Evolutionary conservation across 1,284 basidiomycete species (phyloP), one percentile per base, ranked within the genome.

Genomic region (Ceratorhiza oryzae-sativae): DNA sequence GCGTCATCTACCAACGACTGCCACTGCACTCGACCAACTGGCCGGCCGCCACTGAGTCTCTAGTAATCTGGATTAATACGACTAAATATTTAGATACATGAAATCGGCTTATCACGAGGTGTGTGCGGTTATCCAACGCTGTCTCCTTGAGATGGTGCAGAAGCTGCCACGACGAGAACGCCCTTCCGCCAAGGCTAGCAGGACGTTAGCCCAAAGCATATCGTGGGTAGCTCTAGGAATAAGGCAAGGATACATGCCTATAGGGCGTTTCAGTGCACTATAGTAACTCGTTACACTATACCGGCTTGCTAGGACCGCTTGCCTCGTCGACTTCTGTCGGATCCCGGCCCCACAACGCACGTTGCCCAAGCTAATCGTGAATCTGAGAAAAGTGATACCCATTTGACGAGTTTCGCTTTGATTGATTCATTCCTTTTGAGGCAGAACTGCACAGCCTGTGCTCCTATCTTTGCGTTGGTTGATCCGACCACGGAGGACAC

Each of bases 381-480:
- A 53, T 53, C 62, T 65, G 27, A 65, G 62, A 65, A 53, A 65
- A 65, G 62, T 65, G 62, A 65, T 27, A 53, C 9, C 46, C 34
- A 27, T 65, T 65, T 62, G 15, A 46, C 8, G 27, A 30, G 32
- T 27, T 46, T 53, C 20, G 23, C 48, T 3, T n/a, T 53, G 36
- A 65, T 53, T 65, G 20, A 65, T 41, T 53, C 41, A 34, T 65
- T 23, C 36, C 48, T 39, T 53, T 49, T 53, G 36, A 2, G 34
- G 48, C n/a, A 65, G 62, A 48, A 27, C 18, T 53, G 45, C 62
- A 32, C 62, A 65, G 62, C 46, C 62, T 65, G 62, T 53, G 48
- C 48, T 36, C 32, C 30, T 53, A 65, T 53, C 48, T 65, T 65
- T 39, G 62, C 48, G n/a, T 13, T 65, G 18, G 20, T 65, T 53